A percentile compares a stretch with the other conserved stretches of the same genome.
phyloP scores from a whole-genome alignment of 2,329 filamentous ascomycete genomes.

The Xylariaceae sp. region DNA sequence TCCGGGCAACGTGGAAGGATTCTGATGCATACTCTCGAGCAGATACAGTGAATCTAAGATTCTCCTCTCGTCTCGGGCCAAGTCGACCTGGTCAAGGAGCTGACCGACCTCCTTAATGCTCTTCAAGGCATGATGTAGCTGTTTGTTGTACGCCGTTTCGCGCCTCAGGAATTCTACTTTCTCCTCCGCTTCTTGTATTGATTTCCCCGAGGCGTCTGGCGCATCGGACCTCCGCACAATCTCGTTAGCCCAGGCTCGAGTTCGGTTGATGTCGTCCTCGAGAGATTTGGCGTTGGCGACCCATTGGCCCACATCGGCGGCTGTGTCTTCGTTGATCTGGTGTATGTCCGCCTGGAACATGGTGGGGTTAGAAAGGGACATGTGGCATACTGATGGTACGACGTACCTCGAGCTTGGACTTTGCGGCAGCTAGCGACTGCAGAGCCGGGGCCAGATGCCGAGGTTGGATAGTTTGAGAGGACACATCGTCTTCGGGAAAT shows the following conservation, averaged over 20 bases:
- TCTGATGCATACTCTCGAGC: conserved; percentile 49
- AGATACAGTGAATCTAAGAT: conserved; percentile 56
- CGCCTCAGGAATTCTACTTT: conserved; percentile 55
- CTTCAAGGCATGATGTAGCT: conserved; percentile 50
- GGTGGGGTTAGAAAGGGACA: conserved; percentile 5
- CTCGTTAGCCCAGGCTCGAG: conserved; percentile 73
- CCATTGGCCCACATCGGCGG: conserved; percentile 81
- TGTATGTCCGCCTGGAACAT: conserved; percentile 64
- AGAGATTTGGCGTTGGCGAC: conserved; percentile 79
- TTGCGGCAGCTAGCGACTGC: conserved; percentile 40
- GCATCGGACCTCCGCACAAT: conserved; percentile 76
- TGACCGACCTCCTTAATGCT: conserved; percentile 57
- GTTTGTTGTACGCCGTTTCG: conserved; percentile 58
- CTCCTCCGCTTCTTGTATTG: conserved; percentile 51
- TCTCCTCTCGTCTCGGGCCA: conserved; percentile 50
- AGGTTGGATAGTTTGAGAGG: conserved; percentile 34
- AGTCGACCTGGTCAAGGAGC: conserved; percentile 61
- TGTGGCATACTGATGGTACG: neutral
- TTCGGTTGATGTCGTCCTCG: conserved; percentile 80
- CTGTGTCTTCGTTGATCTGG: conserved; percentile 70
- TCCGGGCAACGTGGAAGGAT: neutral
- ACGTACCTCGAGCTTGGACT: conserved; percentile 44
- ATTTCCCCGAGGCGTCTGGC: conserved; percentile 51
- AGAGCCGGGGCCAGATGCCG: conserved; percentile 41
- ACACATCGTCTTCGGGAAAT: conserved; percentile 49